Evolutionary conservation across 305 asterid species (phyloP).

Genomic region (Andrographis paniculata): DNA sequence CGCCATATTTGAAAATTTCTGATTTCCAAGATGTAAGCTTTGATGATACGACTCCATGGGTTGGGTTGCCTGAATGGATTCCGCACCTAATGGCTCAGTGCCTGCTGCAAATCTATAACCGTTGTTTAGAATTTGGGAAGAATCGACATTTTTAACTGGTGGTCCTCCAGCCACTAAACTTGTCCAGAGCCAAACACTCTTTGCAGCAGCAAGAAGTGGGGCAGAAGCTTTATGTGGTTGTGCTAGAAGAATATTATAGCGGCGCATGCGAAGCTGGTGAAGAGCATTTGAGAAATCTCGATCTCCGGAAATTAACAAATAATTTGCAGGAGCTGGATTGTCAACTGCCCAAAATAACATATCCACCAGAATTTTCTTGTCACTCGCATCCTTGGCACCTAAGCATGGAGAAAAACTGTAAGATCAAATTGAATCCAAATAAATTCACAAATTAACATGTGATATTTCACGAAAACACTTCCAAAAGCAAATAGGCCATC

Average conservation of each 20-base stretch:
- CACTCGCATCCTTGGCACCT: conserved; percentile 96
- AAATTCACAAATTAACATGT: background rate
- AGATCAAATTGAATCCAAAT: background rate
- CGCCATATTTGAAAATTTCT: conserved; percentile 48
- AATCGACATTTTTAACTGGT: conserved; percentile 63
- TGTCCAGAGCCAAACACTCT: conserved; percentile 96
- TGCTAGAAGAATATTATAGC: conserved; percentile 88
- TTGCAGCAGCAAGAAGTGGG: conserved; percentile 88
- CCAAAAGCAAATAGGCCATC: background rate
- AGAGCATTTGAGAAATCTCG: conserved; percentile 94
- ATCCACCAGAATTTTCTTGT: conserved; percentile 90
- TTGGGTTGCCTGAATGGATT: conserved; percentile 37
- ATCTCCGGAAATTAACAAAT: conserved; percentile 83
- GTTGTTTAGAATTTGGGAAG: conserved; percentile 30
- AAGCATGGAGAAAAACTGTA: background rate
- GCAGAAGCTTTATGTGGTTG: conserved; percentile 91
- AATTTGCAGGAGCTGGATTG: conserved; percentile 94
- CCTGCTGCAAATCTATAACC: background rate
- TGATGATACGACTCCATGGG: conserved; percentile 40
- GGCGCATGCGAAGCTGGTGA: conserved; percentile 89
- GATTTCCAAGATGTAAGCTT: conserved; percentile 41
- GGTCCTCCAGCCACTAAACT: conserved; percentile 78
- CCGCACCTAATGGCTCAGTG: background rate
- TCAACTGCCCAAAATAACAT: conserved; percentile 98
- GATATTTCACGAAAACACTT: too few relatives aligned